phyloP scores from a whole-genome alignment of 23 red algal genomes.

The Gracilaria domingensis region DNA sequence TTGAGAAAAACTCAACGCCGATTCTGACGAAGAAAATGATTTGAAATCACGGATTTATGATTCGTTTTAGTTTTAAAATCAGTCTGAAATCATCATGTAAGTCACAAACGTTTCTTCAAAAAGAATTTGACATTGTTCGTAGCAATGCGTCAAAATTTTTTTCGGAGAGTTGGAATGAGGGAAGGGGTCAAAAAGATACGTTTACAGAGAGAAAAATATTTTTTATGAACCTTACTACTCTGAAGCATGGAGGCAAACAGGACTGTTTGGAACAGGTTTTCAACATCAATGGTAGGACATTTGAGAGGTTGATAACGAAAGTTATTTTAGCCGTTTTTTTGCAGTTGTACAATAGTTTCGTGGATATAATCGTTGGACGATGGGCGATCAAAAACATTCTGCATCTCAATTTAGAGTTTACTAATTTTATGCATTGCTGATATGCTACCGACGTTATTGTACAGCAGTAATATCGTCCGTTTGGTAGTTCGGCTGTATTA shows the following conservation, averaged over 20 bases:
- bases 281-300: not conserved
- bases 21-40: constrained; percentile 3
- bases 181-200: not conserved
- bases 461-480: constrained; percentile 3
- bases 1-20: no score
- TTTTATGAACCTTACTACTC: constrained; percentile 18
- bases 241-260: constrained; percentile 26
- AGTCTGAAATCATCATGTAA: not conserved
- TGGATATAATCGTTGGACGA: not conserved
- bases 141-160: not conserved
- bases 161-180: not conserved
- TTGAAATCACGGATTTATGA: not conserved
- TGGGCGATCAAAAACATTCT: not conserved
- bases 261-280: constrained; percentile 3
- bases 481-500: not conserved
- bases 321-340: not conserved
- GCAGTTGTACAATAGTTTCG: not conserved
- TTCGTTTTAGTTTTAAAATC: not conserved
- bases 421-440: not conserved
- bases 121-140: not conserved
- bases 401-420: not conserved
- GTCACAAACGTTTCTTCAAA: not conserved
- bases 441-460: constrained; percentile 23
- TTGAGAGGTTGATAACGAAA: constrained; percentile 1
- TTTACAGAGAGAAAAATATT: constrained; percentile 9